These are phyloP conservation scores for Rhododendron mucronatum DNA, from an alignment of 148 eudicot genomes.

Conservation along the genomic window DNA sequence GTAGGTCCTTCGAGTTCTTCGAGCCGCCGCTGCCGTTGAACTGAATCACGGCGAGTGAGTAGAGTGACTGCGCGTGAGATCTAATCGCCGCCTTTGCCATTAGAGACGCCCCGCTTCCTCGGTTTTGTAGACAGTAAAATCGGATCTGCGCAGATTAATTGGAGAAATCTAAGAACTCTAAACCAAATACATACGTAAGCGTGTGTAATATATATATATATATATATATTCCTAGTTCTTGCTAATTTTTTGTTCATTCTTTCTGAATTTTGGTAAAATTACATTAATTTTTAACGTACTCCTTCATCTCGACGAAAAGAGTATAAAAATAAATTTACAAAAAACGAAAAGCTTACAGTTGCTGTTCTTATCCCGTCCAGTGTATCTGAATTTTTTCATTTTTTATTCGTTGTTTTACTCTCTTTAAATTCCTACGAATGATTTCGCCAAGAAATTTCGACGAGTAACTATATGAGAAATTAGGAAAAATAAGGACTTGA, in stretches of 20 bases:
- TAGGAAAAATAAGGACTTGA: neutral
- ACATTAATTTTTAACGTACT: no score
- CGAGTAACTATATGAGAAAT: neutral
- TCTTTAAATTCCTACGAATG: neutral
- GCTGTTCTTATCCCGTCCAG: neutral
- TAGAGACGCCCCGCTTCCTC: slow-evolving; percentile 28
- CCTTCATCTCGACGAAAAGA: neutral
- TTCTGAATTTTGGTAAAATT: no score
- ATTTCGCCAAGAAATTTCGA: neutral
- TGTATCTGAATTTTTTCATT: no score
- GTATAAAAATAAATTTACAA: no score
- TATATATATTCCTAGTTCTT: neutral
- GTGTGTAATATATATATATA: neutral
- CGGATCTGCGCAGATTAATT: slow-evolving; percentile 29
- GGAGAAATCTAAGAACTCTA: neutral
- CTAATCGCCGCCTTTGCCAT: slow-evolving; percentile 40
- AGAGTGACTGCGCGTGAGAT: slow-evolving; percentile 33
- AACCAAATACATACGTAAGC: neutral
- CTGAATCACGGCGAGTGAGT: slow-evolving; percentile 42
- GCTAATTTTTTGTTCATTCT: neutral
- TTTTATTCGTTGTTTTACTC: neutral
- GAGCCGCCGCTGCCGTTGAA: slow-evolving; percentile 48
- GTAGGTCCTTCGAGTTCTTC: slow-evolving; percentile 31
- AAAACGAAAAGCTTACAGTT: neutral
- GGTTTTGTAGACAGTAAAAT: slow-evolving; percentile 36